phyloP scores from a whole-genome alignment of 441 rosid genomes.

The Gossypium trilobum region DNA sequence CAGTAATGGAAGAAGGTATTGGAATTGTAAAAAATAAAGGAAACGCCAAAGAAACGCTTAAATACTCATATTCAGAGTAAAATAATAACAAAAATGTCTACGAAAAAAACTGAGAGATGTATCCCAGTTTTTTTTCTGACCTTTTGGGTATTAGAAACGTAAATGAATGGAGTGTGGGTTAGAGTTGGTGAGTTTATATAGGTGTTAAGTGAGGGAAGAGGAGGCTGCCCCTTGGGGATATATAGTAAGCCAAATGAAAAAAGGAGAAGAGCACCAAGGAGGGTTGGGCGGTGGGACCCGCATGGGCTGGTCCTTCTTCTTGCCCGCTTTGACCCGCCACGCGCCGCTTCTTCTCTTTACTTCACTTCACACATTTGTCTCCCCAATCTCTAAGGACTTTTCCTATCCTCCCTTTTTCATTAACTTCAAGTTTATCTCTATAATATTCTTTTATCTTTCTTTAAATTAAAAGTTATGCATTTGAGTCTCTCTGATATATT shows the following conservation, averaged over 20 bases:
- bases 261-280: neutral
- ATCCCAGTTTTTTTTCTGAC: too few species aligned
- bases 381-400: neutral
- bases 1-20: neutral
- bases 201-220: neutral
- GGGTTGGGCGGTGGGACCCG: slow-evolving; percentile 8
- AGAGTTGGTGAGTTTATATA: neutral
- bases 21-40: neutral
- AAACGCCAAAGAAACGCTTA: neutral
- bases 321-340: slow-evolving; percentile 12
- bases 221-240: neutral
- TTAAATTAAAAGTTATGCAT: neutral
- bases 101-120: neutral
- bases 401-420: neutral
- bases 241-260: neutral
- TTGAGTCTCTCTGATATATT: too few species aligned
- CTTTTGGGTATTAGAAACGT: neutral
- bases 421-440: too few species aligned
- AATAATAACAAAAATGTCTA: neutral
- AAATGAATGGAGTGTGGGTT: neutral
- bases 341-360: slow-evolving; percentile 10
- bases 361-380: slow-evolving; percentile 1
- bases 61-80: slow-evolving; percentile 4
- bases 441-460: neutral
- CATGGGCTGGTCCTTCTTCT: neutral